A percentile compares a stretch with the other conserved stretches of the same genome.
Conservation (phyloP, 1,139 yeast species). For the Scheffersomyces cryptocercus region DNA sequence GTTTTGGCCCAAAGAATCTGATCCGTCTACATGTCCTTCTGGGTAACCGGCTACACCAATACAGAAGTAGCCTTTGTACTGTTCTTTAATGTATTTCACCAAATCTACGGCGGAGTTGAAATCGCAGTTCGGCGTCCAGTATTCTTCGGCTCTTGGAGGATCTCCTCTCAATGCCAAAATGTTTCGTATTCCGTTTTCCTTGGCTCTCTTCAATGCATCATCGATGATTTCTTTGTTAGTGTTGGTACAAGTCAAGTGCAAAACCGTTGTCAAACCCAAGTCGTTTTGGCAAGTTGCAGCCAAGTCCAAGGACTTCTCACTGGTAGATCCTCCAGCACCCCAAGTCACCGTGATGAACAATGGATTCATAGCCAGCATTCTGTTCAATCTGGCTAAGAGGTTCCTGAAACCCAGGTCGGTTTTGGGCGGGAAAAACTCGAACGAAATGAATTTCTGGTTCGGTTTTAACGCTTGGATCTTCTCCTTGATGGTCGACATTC, state of each 20-base stretch:
- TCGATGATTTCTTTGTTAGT: slow-evolving; percentile 79
- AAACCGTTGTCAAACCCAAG: slow-evolving; percentile 80
- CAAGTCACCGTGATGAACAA: slow-evolving; percentile 91
- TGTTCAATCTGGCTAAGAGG: slow-evolving; percentile 77
- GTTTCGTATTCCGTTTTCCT: slow-evolving; percentile 73
- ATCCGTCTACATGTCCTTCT: slow-evolving; percentile 91
- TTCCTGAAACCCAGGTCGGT: slow-evolving; percentile 86
- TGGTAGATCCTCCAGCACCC: slow-evolving; percentile 98
- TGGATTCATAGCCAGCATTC: slow-evolving; percentile 89
- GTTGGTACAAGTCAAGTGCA: slow-evolving; percentile 95
- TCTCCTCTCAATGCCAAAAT: slow-evolving; percentile 94
- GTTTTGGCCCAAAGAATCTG: slow-evolving; percentile 62
- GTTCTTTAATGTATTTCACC: slow-evolving; percentile 68
- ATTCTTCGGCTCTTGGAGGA: slow-evolving; percentile 85
- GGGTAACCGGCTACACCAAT: slow-evolving; percentile 95
- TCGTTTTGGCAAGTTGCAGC: slow-evolving; percentile 78
- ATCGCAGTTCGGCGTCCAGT: slow-evolving; percentile 57
- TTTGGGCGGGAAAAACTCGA: slow-evolving; percentile 97
- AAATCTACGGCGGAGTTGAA: slow-evolving; percentile 81
- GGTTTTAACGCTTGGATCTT: slow-evolving; percentile 50
- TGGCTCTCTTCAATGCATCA: slow-evolving; percentile 73
- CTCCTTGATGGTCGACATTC: slow-evolving; percentile 52
- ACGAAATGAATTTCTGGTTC: slow-evolving; percentile 70
- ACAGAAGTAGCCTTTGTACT: slow-evolving; percentile 76
- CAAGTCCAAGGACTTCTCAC: slow-evolving; percentile 79